Conservation (phyloP, 208 protist genomes). For the Acanthamoeba sp. region DNA sequence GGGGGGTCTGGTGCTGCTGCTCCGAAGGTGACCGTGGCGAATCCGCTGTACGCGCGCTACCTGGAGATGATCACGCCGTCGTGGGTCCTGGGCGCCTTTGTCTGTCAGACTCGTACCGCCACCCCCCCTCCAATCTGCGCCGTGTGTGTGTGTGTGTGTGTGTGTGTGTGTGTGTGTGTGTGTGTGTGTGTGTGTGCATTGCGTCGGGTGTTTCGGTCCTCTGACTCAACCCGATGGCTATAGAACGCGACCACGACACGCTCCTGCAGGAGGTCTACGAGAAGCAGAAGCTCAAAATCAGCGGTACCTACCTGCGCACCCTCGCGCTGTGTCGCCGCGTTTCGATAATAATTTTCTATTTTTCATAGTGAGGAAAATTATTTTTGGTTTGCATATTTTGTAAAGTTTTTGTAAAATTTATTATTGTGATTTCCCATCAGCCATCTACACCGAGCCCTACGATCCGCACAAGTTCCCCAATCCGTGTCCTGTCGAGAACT, state of each 20-base stretch:
- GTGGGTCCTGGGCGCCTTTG: neutral
- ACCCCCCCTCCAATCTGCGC: neutral
- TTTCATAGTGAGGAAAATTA: too few relatives aligned
- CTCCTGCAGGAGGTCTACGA: slow-evolving; percentile 57
- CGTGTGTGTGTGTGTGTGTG: neutral
- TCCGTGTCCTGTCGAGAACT: neutral
- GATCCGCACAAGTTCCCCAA: slow-evolving; percentile 1
- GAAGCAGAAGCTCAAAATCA: slow-evolving; percentile 64
- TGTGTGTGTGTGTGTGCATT: neutral
- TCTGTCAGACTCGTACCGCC: slow-evolving; percentile 13
- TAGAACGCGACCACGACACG: slow-evolving; percentile 11
- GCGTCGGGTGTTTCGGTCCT: neutral
- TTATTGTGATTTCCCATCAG: neutral
- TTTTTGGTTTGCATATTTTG: too few relatives aligned
- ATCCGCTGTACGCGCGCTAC: slow-evolving; percentile 75
- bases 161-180: neutral
- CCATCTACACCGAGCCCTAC: slow-evolving; percentile 23
- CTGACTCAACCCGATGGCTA: neutral
- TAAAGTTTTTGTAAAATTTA: too few relatives aligned
- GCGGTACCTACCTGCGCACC: neutral
- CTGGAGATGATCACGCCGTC: slow-evolving; percentile 55
- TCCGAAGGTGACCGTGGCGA: slow-evolving; percentile 7
- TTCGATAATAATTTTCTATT: neutral
- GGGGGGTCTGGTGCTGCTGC: too few relatives aligned
- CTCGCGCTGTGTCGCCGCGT: too few relatives aligned